Percentiles rank a stretch among this genome's conserved stretches.
Conservation (phyloP, 1,284 basidiomycete genomes). For the Cryptococcus hybrid region DNA sequence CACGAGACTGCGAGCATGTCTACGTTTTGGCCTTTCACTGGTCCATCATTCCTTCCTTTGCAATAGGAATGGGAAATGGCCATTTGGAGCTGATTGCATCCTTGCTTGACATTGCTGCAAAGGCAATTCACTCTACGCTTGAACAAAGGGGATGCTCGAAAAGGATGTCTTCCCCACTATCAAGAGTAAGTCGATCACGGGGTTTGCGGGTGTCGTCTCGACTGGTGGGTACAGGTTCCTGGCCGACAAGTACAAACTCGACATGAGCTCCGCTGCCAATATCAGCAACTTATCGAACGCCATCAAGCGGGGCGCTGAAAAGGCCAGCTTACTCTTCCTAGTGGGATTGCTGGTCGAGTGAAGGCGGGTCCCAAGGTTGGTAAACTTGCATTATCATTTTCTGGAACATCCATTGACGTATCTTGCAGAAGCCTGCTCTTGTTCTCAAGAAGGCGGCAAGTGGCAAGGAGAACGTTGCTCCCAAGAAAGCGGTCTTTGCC, state of each 20-base stretch:
- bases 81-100: no score
- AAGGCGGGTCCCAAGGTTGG: conserved; percentile 63
- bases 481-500: conserved; percentile 42
- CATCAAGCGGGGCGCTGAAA: conserved; percentile 73
- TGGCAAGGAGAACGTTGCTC: conserved; percentile 51
- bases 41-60: no score
- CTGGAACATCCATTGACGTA: neutral
- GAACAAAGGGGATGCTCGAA: conserved; percentile 76
- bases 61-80: no score
- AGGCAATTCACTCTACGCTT: no score
- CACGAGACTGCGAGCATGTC: no score
- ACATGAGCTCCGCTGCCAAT: conserved; percentile 69
- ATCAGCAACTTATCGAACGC: conserved; percentile 77
- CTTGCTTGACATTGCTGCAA: no score
- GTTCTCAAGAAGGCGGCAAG: conserved; percentile 20
- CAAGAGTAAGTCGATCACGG: neutral
- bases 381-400: neutral
- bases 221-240: conserved; percentile 58
- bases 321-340: conserved; percentile 77
- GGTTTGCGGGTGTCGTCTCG: neutral
- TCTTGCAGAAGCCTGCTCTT: neutral
- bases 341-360: conserved; percentile 77
- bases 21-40: no score
- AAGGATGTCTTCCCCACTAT: conserved; percentile 7
- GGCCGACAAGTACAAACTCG: conserved; percentile 72